phyloP scores from a whole-genome alignment of 306 rosid genomes.

The Prosopis cineraria region DNA sequence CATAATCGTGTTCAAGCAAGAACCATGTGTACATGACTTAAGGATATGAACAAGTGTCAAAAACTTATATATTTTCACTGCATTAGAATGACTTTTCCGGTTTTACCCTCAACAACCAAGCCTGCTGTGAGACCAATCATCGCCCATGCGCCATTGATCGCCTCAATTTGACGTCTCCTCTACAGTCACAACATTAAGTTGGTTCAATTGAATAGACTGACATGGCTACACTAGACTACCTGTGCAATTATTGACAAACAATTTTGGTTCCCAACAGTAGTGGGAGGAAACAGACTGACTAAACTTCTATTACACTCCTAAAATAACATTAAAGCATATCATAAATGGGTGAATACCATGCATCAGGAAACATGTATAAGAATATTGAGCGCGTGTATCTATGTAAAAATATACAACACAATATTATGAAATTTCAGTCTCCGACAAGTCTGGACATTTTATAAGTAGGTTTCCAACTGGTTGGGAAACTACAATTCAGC shows the following conservation, averaged over 20 bases:
- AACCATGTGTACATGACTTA: neutral
- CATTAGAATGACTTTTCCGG: conserved; percentile 70
- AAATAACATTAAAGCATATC: conserved; percentile 6
- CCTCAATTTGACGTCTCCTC: conserved; percentile 87
- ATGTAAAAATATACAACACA: neutral
- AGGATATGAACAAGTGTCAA: neutral
- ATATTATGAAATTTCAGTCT: neutral
- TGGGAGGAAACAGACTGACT: conserved; percentile 6
- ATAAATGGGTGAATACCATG: neutral
- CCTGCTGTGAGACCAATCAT: conserved; percentile 93
- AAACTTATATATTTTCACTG: conserved; percentile 50
- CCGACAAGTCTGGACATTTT: neutral
- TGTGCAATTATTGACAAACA: conserved; percentile 15
- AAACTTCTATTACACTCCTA: conserved; percentile 6
- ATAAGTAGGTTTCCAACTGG: neutral
- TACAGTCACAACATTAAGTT: conserved; percentile 44
- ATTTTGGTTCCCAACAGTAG: neutral
- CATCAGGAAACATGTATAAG: neutral
- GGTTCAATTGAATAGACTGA: conserved; percentile 26
- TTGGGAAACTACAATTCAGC: neutral
- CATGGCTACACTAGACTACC: conserved; percentile 23
- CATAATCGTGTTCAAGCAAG: conserved; percentile 10
- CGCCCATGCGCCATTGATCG: conserved; percentile 97
- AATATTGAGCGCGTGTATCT: neutral
- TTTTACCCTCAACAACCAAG: conserved; percentile 79